Evolutionary conservation across 345 rosid species (phyloP).

Genomic region (Melastoma malabathricum): DNA sequence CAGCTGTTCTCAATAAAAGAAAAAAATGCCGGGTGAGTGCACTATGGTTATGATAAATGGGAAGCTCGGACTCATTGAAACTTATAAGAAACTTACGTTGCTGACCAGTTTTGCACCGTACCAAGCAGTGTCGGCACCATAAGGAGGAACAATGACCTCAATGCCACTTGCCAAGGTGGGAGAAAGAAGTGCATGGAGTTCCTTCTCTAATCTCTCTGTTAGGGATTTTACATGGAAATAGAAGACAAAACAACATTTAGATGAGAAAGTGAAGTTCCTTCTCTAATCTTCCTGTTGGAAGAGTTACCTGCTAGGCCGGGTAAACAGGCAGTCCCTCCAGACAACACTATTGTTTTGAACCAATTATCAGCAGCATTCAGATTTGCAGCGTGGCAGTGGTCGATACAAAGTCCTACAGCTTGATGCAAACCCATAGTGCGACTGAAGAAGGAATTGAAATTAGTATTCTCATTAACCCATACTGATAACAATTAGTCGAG

Average conservation of each 20-base stretch:
- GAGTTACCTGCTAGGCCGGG: slow-evolving; percentile 67
- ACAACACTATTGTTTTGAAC: slow-evolving; percentile 80
- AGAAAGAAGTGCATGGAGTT: slow-evolving; percentile 45
- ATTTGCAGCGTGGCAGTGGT: slow-evolving; percentile 68
- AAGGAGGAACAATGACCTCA: slow-evolving; percentile 59
- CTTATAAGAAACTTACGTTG: slow-evolving; percentile 41
- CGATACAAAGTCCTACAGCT: slow-evolving; percentile 88
- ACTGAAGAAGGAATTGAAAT: slow-evolving; percentile 22
- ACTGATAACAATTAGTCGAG: not conserved
- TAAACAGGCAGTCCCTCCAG: slow-evolving; percentile 75
- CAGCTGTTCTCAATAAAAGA: slow-evolving; percentile 29
- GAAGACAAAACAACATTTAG: not conserved
- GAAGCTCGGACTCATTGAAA: not conserved
- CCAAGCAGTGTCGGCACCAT: slow-evolving; percentile 75
- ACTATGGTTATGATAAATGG: not conserved
- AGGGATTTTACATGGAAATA: not conserved
- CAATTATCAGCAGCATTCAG: slow-evolving; percentile 54
- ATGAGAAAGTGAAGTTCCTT: not conserved
- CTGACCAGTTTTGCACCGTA: slow-evolving; percentile 73
- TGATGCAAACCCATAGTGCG: slow-evolving; percentile 76
- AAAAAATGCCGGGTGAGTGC: not conserved
- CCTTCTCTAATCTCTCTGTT: slow-evolving; percentile 75
- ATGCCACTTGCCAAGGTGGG: slow-evolving; percentile 42
- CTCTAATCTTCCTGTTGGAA: slow-evolving; percentile 54
- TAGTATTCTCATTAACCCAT: not conserved